Conservation (phyloP, 2,329 filamentous ascomycete genomes). For the Fusarium coicis region DNA sequence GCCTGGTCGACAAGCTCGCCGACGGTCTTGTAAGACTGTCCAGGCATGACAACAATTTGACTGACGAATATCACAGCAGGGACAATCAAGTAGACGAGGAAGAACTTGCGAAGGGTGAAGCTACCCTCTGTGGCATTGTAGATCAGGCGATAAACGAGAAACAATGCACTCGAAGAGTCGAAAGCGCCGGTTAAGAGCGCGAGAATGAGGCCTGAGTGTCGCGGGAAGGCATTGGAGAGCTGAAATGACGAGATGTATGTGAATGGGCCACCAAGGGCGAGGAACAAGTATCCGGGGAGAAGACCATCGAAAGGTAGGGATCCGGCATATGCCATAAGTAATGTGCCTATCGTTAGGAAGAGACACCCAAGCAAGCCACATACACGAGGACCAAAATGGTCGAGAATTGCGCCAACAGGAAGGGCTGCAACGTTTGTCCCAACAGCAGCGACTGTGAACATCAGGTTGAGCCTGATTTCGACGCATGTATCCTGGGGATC, state of each 20-base stretch:
- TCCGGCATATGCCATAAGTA: slow-evolving; percentile 76
- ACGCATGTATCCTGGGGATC: slow-evolving; percentile 54
- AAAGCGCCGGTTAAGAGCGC: slow-evolving; percentile 85
- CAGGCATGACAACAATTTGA: slow-evolving; percentile 78
- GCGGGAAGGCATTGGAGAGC: slow-evolving; percentile 84
- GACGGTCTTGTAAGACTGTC: slow-evolving; percentile 83
- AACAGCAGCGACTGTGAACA: slow-evolving; percentile 92
- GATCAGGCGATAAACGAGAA: slow-evolving; percentile 77
- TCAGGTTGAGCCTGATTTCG: slow-evolving; percentile 78
- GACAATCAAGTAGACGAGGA: slow-evolving; percentile 76
- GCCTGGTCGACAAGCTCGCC: slow-evolving; percentile 83
- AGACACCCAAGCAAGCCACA: slow-evolving; percentile 76
- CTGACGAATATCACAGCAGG: slow-evolving; percentile 72
- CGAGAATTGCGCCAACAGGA: slow-evolving; percentile 85
- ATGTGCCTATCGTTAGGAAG: slow-evolving; percentile 75
- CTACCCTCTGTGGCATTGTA: slow-evolving; percentile 67
- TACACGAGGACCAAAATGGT: slow-evolving; percentile 81
- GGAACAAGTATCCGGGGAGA: slow-evolving; percentile 77
- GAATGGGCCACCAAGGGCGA: slow-evolving; percentile 83
- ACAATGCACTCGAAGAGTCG: slow-evolving; percentile 83
- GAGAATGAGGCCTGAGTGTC: slow-evolving; percentile 80
- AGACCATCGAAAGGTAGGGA: slow-evolving; percentile 74
- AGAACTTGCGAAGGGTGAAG: slow-evolving; percentile 76
- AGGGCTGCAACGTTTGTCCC: slow-evolving; percentile 88
- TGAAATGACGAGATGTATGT: slow-evolving; percentile 87